Conservation (phyloP, 73 alveolate genomes). For the Urostyla sp. region DNA sequence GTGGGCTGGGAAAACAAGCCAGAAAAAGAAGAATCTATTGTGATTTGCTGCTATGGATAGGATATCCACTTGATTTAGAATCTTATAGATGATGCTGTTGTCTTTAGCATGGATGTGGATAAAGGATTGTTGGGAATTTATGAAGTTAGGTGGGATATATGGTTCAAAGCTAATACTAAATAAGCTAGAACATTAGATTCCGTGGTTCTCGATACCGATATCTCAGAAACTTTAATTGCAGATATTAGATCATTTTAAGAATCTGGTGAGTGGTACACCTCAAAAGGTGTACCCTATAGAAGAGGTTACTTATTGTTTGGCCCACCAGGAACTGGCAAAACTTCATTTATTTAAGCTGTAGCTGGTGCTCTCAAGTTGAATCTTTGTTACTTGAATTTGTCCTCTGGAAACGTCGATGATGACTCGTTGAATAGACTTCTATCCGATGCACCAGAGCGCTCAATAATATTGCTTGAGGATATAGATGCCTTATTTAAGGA, state of each 20-base stretch:
- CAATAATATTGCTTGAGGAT: slow-evolving; percentile 70
- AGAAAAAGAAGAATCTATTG: slow-evolving; percentile 14
- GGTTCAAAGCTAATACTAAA: slow-evolving; percentile 54
- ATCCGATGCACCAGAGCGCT: slow-evolving; percentile 71
- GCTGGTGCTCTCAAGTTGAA: slow-evolving; percentile 72
- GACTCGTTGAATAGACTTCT: slow-evolving; percentile 64
- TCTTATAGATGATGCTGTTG: slow-evolving; percentile 54
- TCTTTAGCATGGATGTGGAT: slow-evolving; percentile 44
- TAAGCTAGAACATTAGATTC: slow-evolving; percentile 45
- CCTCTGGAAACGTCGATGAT: slow-evolving; percentile 58
- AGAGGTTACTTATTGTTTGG: slow-evolving; percentile 76
- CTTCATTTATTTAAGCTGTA: slow-evolving; percentile 73
- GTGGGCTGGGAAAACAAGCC: slow-evolving; percentile 60
- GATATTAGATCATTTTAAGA: slow-evolving; percentile 67
- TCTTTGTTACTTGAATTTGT: slow-evolving; percentile 70
- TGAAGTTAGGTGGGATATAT: slow-evolving; percentile 29
- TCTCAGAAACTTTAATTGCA: slow-evolving; percentile 16
- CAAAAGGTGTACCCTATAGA: slow-evolving; percentile 78
- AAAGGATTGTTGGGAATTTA: slow-evolving; percentile 48
- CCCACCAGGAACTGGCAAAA: slow-evolving; percentile 80
- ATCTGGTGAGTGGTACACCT: slow-evolving; percentile 71
- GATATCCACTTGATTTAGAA: slow-evolving; percentile 18
- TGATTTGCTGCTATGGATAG: slow-evolving; percentile 44
- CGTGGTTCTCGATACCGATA: slow-evolving; percentile 47
- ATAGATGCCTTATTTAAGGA: slow-evolving; percentile 47